Evolutionary conservation across 805 yeast species (phyloP).

Genomic region (Metschnikowia gelsemii): DNA sequence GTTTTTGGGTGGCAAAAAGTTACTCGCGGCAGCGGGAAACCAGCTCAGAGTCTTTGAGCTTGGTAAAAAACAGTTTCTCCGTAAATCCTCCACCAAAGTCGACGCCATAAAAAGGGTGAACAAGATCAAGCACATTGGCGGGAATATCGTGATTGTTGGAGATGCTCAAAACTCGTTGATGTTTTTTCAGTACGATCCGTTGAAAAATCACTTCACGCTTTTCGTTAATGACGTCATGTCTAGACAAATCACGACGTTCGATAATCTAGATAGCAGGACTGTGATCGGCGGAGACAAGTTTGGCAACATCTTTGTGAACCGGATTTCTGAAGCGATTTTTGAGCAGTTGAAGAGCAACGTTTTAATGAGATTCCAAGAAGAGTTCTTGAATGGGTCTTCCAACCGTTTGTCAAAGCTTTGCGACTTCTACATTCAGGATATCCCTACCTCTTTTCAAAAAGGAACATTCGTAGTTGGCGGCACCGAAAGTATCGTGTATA

Average conservation of each 20-base stretch:
- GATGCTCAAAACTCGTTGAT: conserved; percentile 70
- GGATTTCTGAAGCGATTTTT: conserved; percentile 55
- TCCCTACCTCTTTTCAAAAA: conserved; percentile 58
- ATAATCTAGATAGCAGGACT: conserved; percentile 70
- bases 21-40: conserved; percentile 55
- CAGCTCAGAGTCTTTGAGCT: conserved; percentile 61
- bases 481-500: conserved; percentile 61
- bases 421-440: conserved; percentile 69
- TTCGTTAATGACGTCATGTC: conserved; percentile 69
- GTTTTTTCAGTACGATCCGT: conserved; percentile 51
- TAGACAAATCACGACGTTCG: conserved; percentile 62
- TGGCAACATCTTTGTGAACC: conserved; percentile 71
- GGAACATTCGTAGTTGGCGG: conserved; percentile 62
- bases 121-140: conserved; percentile 52
- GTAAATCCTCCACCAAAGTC: conserved; percentile 55
- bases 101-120: conserved; percentile 49
- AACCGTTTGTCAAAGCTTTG: conserved; percentile 50
- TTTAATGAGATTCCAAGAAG: conserved; percentile 28
- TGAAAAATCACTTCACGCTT: conserved; percentile 51
- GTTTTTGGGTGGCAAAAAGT: conserved; percentile 53
- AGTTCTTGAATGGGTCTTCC: conserved; percentile 50
- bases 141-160: conserved; percentile 59
- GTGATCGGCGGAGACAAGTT: conserved; percentile 83
- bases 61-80: conserved; percentile 77
- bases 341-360: conserved; percentile 51